Base-by-base conservation (phyloP, 192 early-diverging fungal genomes). In the Coemansia sp. region DNA sequence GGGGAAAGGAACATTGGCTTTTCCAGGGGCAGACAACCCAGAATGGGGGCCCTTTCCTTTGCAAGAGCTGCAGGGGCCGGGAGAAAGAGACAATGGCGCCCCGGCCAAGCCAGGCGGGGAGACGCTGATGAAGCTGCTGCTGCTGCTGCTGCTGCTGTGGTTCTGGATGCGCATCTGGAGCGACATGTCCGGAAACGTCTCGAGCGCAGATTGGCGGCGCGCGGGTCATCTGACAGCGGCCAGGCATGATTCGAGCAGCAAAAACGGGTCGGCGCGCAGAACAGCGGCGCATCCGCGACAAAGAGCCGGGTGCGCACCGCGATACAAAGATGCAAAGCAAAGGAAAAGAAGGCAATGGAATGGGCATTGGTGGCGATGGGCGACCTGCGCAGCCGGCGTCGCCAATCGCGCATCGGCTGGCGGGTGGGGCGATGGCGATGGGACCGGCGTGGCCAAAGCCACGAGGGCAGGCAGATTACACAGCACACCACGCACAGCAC, bases 221-320 rank as follows among this genome's bases (percentile, higher is more conserved):
- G 49, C 56, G 38, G 60, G 75, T 76, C 75, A 76, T 57, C 65
- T 76, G 75, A 76, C 39, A 50, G 68, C 64, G 57, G 56, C 38
- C n/a, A 45, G 37, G 41, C 26, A 37, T 69, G 74, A 76, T 76
- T 70, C 60, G 65, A 67, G 75, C 48, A 54, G 54, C 60, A 61
- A 54, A 54, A 58, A 16, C 64, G 54, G 71, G 63, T 65, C 67
- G 41, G 41, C 9, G 9, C 13, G 44, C 37, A 52, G 63, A 32
- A 32, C 32, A n/a, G 47, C 47, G 5, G 47, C 47, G 47, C 12
- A 16, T 49, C 47, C 13, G 13, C 47, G 47, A n/a, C 47, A n/a
- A 32, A 32, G 32, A 32, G 32, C 32, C 32, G 32, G 32, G 32
- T 32, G 32, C 32, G 32, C 32, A 32, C 32, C 32, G 32, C 32